Percentiles rank a stretch among this genome's conserved stretches.
phyloP scores from a whole-genome alignment of 371 early-diverging fungal species.

The Circinella minor region DNA sequence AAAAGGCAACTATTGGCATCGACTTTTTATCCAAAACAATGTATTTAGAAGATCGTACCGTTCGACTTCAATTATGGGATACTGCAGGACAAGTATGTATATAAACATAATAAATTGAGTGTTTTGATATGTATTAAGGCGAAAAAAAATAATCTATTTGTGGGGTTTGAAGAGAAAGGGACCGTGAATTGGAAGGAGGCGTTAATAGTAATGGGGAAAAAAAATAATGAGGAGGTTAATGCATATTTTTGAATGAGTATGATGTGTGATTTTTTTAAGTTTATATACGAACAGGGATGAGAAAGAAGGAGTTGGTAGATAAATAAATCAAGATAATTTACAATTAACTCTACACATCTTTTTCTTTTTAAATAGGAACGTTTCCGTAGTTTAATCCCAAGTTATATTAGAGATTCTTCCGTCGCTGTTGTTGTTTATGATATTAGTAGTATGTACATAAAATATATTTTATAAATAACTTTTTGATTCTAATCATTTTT shows the following conservation, averaged over 20 bases:
- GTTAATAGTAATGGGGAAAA: neutral
- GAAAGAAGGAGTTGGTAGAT: neutral
- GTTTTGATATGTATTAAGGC: no score
- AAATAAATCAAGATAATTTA: no score
- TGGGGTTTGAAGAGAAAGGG: neutral
- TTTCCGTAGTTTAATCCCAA: slow-evolving; percentile 96
- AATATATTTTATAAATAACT: no score
- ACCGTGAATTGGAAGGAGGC: neutral
- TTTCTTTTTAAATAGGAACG: slow-evolving; percentile 72
- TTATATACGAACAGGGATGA: neutral
- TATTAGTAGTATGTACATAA: slow-evolving; percentile 76
- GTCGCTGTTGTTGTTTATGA: slow-evolving; percentile 98
- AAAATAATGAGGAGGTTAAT: no score
- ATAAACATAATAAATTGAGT: no score
- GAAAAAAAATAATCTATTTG: no score
- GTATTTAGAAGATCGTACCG: slow-evolving; percentile 93
- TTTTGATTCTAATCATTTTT: neutral
- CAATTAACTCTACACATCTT: neutral
- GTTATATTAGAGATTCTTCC: slow-evolving; percentile 98
- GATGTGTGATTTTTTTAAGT: no score
- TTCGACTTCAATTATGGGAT: slow-evolving; percentile 99
- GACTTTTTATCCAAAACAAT: slow-evolving; percentile 99
- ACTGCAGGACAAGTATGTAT: slow-evolving; percentile 96
- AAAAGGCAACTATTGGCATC: slow-evolving; percentile 98
- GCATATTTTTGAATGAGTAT: no score